Evolutionary conservation across 2,329 filamentous ascomycete species (phyloP), one percentile per base, ranked within the genome.

Genomic region (Penicillium digitatum): DNA sequence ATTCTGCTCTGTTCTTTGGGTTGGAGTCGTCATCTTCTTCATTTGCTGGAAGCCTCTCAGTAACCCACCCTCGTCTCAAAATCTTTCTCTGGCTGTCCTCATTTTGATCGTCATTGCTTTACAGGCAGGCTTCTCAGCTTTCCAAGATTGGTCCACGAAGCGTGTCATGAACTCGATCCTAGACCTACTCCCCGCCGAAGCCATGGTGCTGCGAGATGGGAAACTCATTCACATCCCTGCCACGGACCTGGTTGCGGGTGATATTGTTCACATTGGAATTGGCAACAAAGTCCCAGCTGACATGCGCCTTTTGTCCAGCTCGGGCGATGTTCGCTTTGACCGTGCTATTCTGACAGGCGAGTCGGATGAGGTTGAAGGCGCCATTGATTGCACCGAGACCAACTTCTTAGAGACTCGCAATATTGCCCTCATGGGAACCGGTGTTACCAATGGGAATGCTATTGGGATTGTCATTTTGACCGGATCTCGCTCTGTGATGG

Each of bases 381-480:
- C 84, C 0, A 80, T 86, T 9, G 80, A 88, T 14, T 81, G 79
- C 1, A 87, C 85, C 0, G 87, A 90, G 63, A 75, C 79, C 29
- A 91, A 91, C 70, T 90, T 89, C 66, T 82, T 93, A 31, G 88
- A 92, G 67, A 92, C 88, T 5, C 82, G 83, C 43, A 88, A 86
- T 62, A 88, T 92, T 52, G 88, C 88, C 20, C 78, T 92, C 20
- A 88, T 90, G 71, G 88, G 89, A 24, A 90, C 88, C 0, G 85
- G 89, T 62, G 90, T 88, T 59, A 85, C 88, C 4, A 86, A 86
- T 18, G 88, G 88, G 2, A 85, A 80, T 34, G 86, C 84, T 46
- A 77, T 81, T 26, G 88, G 87, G 14, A 72, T 91, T 12, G 86
- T 90, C 0, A 83, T 92, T 9, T 81, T 86, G 1, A 92, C 86